Percentiles rank a stretch among this genome's conserved stretches.
These are phyloP conservation scores for Solanum appendiculatum DNA, from an alignment of 257 asterid genomes.

Conservation along the genomic window DNA sequence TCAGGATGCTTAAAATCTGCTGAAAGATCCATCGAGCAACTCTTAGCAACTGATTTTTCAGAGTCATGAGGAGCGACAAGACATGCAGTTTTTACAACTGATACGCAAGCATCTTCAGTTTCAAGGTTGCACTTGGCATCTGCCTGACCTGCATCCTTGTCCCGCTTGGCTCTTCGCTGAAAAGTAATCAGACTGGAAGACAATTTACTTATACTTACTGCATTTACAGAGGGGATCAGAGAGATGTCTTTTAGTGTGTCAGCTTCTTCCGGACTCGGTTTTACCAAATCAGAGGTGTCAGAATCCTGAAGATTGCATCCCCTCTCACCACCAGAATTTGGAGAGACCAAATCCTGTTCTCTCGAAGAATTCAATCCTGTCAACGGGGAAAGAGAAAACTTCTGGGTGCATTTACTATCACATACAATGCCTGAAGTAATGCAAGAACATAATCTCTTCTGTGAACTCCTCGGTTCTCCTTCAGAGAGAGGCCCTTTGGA, in stretches of 20 bases:
- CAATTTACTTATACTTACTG: slow-evolving; percentile 19
- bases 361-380: slow-evolving; percentile 6
- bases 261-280: slow-evolving; percentile 10
- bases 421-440: slow-evolving; percentile 4
- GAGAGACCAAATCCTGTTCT: slow-evolving; percentile 2
- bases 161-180: slow-evolving; percentile 45
- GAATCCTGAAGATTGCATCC: background rate
- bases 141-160: slow-evolving; percentile 5
- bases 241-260: slow-evolving; percentile 11
- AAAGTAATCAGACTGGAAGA: slow-evolving; percentile 34
- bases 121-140: background rate
- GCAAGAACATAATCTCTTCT: background rate
- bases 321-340: background rate
- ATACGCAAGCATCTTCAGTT: background rate
- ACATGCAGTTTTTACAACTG: slow-evolving; percentile 12
- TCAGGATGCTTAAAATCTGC: slow-evolving; percentile 18
- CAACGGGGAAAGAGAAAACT: background rate
- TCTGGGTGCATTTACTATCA: slow-evolving; percentile 17
- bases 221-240: slow-evolving; percentile 1
- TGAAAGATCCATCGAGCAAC: slow-evolving; percentile 8
- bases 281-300: background rate
- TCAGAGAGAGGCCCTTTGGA: slow-evolving; percentile 13
- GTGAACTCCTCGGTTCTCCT: slow-evolving; percentile 1
- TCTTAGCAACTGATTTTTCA: slow-evolving; percentile 14
- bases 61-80: slow-evolving; percentile 3